Conservation (phyloP, 805 yeast species). For the Barnettozyma populi region DNA sequence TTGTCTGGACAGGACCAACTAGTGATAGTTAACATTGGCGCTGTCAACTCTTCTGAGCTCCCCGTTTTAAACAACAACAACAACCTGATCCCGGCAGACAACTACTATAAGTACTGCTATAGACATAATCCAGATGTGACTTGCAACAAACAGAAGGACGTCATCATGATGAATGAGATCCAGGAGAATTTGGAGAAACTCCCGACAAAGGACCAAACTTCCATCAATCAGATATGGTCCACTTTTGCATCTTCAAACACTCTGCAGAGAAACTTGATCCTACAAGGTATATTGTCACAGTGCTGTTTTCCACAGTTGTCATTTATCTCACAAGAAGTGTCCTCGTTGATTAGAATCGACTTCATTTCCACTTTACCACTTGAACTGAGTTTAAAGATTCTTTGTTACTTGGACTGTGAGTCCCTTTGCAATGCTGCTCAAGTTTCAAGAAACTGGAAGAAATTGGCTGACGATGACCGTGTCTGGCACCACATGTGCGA, state of each 20-base stretch:
- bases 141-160: conserved; percentile 65
- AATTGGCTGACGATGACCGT: conserved; percentile 88
- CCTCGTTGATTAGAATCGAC: conserved; percentile 78
- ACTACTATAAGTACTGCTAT: conserved; percentile 73
- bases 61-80: conserved; percentile 7
- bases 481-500: conserved; percentile 99
- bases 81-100: conserved; percentile 32
- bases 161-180: conserved; percentile 53
- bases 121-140: conserved; percentile 88
- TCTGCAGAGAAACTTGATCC: conserved; percentile 64
- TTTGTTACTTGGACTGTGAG: conserved; percentile 86
- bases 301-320: conserved; percentile 95
- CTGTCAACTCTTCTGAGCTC: conserved; percentile 3
- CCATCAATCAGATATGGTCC: conserved; percentile 79
- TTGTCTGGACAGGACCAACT: neutral
- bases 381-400: conserved; percentile 77
- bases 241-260: conserved; percentile 70
- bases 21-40: conserved; percentile 1
- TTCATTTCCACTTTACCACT: conserved; percentile 80
- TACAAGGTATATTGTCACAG: conserved; percentile 79
- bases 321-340: conserved; percentile 74
- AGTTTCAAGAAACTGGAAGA: conserved; percentile 83
- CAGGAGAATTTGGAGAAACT: conserved; percentile 54
- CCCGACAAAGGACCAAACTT: conserved; percentile 67
- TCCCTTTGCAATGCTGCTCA: conserved; percentile 93